These are phyloP conservation scores for Kodamaea arcana DNA, from an alignment of 1,139 yeast genomes.

Conservation along the genomic window DNA sequence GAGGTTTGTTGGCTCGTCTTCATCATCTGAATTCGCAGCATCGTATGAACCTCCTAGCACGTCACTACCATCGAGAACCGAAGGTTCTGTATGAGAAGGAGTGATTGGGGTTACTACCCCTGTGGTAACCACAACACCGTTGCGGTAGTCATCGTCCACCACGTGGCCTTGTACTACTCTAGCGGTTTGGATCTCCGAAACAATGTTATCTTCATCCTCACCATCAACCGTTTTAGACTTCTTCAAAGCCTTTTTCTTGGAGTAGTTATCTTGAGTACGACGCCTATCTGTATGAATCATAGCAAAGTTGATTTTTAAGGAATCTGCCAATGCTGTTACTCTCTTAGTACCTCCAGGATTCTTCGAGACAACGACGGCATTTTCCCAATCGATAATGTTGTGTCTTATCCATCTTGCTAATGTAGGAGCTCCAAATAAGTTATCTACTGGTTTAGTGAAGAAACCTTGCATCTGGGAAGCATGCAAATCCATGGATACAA, in stretches of 20 bases:
- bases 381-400: slow-evolving; percentile 75
- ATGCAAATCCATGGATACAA: slow-evolving; percentile 95
- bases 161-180: slow-evolving; percentile 96
- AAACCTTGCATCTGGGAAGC: slow-evolving; percentile 99
- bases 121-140: slow-evolving; percentile 12
- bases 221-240: slow-evolving; percentile 32
- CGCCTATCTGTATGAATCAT: slow-evolving; percentile 98
- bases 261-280: slow-evolving; percentile 72
- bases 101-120: slow-evolving; percentile 6
- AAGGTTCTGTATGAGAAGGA: slow-evolving; percentile 10
- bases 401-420: slow-evolving; percentile 95
- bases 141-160: slow-evolving; percentile 75
- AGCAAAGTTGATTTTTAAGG: slow-evolving; percentile 91
- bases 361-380: slow-evolving; percentile 89
- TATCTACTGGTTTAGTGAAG: slow-evolving; percentile 95
- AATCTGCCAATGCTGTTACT: slow-evolving; percentile 95
- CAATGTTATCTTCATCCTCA: slow-evolving; percentile 64
- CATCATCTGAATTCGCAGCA: slow-evolving; percentile 73
- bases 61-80: slow-evolving; percentile 34
- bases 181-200: slow-evolving; percentile 90
- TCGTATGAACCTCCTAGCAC: slow-evolving; percentile 85
- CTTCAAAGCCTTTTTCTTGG: slow-evolving; percentile 36
- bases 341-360: slow-evolving; percentile 99
- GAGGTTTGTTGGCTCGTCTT: slow-evolving; percentile 68
- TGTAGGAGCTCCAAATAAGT: slow-evolving; percentile 93